These are phyloP conservation scores for Mallotus nudiflorus DNA, from an alignment of 345 rosid species.

Conservation along the genomic window DNA sequence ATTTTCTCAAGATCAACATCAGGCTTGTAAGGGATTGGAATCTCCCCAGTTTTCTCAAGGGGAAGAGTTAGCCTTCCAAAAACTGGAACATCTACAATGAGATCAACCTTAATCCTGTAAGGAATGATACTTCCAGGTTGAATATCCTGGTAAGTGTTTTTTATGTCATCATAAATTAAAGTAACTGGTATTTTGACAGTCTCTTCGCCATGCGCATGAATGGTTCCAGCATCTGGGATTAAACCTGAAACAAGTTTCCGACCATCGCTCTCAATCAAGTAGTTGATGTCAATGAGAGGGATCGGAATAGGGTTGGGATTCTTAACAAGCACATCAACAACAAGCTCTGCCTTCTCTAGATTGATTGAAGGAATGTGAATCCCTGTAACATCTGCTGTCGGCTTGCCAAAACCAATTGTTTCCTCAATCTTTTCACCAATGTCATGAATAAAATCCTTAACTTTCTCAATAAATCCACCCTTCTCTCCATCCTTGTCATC, in stretches of 20 bases:
- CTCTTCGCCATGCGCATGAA: constrained; percentile 90
- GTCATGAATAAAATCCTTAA: constrained; percentile 91
- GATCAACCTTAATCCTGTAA: constrained; percentile 79
- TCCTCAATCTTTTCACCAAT: constrained; percentile 91
- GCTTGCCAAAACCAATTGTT: constrained; percentile 91
- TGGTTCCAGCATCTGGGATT: constrained; percentile 95
- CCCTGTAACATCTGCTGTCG: constrained; percentile 84
- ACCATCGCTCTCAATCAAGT: constrained; percentile 84
- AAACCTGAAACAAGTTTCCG: constrained; percentile 85
- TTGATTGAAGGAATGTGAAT: constrained; percentile 79
- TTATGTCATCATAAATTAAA: constrained; percentile 83
- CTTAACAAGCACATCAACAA: constrained; percentile 85
- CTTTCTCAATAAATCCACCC: constrained; percentile 87
- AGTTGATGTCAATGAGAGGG: constrained; percentile 80
- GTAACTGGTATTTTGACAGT: constrained; percentile 82
- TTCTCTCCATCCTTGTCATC: constrained; percentile 60
- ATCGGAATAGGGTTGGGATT: constrained; percentile 93
- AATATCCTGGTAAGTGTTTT: constrained; percentile 71
- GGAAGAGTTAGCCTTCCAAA: constrained; percentile 89
- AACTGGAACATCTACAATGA: constrained; percentile 82
- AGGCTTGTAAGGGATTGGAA: constrained; percentile 95
- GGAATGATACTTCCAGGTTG: constrained; percentile 91
- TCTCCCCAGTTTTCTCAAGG: constrained; percentile 90
- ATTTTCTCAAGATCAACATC: constrained; percentile 85
- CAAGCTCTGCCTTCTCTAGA: constrained; percentile 77